Percentiles rank a stretch among this genome's conserved stretches.
These are phyloP conservation scores for Astragalus membranaceus DNA, from an alignment of 306 rosid species.

Conservation along the genomic window DNA sequence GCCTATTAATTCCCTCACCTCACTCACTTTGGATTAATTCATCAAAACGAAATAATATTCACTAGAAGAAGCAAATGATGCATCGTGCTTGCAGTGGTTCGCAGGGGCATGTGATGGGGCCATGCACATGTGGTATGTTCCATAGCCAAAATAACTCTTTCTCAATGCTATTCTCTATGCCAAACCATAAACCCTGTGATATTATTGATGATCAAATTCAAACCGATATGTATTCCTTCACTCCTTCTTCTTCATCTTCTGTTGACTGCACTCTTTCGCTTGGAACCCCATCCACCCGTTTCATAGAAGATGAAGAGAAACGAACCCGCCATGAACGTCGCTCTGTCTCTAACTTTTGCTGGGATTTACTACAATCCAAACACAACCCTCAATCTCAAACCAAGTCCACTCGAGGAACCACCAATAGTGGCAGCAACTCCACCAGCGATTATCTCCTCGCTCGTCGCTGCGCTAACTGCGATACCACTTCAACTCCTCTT, in stretches of 20 bases:
- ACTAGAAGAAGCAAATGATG: conserved; percentile 27
- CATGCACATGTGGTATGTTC: conserved; percentile 53
- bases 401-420: conserved; percentile 20
- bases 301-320: conserved; percentile 30
- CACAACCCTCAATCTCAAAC: conserved; percentile 20
- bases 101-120: conserved; percentile 51
- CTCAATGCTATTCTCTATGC: conserved; percentile 57
- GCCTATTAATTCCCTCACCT: neutral
- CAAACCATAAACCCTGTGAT: conserved; percentile 35
- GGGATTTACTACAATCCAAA: conserved; percentile 77
- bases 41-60: neutral
- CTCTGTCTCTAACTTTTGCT: conserved; percentile 42
- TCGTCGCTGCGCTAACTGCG: conserved; percentile 98
- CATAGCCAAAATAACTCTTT: conserved; percentile 53
- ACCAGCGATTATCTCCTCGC: conserved; percentile 64
- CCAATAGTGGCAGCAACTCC: neutral
- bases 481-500: conserved; percentile 96
- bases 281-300: conserved; percentile 76
- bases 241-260: conserved; percentile 34
- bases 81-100: conserved; percentile 50
- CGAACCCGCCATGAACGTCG: conserved; percentile 29
- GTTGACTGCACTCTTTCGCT: conserved; percentile 88
- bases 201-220: neutral
- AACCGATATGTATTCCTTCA: conserved; percentile 28
- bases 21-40: too few species aligned